These are phyloP conservation scores for Cymodocea nodosa DNA, from an alignment of 116 monocot species.

Conservation along the genomic window DNA sequence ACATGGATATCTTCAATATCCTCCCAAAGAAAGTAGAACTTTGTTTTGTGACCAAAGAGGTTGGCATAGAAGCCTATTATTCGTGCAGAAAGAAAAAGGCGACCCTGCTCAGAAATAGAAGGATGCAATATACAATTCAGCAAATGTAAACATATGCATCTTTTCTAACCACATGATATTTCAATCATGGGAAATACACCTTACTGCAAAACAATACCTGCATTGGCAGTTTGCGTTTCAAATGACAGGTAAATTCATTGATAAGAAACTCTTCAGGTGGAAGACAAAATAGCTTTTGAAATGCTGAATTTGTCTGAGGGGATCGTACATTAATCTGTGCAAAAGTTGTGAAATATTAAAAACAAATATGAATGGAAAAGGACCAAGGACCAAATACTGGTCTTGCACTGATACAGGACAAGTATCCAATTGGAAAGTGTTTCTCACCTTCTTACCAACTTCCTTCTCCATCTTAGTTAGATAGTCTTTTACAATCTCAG, in stretches of 20 bases:
- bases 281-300: conserved; percentile 55
- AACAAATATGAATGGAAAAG: background rate
- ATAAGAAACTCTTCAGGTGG: conserved; percentile 74
- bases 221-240: conserved; percentile 53
- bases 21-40: conserved; percentile 80
- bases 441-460: conserved; percentile 67
- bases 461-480: conserved; percentile 74
- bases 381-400: background rate
- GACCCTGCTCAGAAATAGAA: conserved; percentile 30
- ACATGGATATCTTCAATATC: conserved; percentile 58
- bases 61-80: conserved; percentile 62
- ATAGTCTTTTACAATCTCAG: conserved; percentile 38
- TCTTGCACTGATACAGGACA: background rate
- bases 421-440: background rate
- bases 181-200: no score
- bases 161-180: no score
- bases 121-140: background rate
- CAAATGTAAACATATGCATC: no score
- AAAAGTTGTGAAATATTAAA: background rate
- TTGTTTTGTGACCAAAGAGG: conserved; percentile 59
- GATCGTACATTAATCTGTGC: conserved; percentile 37
- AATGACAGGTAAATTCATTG: conserved; percentile 50
- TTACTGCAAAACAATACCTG: conserved; percentile 26
- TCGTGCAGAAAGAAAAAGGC: conserved; percentile 56
- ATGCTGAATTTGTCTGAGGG: conserved; percentile 53